Evolutionary conservation across 176 grass and related monocot species (phyloP), one percentile per base, ranked within the genome.

Genomic region (Ananas comosus): DNA sequence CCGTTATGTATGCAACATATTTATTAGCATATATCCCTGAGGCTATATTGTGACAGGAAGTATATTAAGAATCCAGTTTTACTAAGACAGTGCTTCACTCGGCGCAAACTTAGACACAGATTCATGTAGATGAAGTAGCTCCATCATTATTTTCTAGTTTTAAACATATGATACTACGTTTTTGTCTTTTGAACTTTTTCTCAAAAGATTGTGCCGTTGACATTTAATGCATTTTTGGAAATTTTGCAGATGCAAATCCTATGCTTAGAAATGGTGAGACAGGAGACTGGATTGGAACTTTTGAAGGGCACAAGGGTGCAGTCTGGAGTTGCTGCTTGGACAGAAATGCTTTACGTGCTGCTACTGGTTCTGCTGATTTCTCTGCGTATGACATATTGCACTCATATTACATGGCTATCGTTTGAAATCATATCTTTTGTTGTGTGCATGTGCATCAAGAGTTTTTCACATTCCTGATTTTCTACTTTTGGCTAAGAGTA

Each of bases 211-310:
- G 56, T 61, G 11, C 7, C 21, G 4, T 61, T 61, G 17, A 10
- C 7, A 18, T 61, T 61, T 10, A 18, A 10, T 61, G 56, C 8
- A 61, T 61, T 61, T 58, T 17, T 59, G 2, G 22, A 16, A 61
- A 61, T 10, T 82, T 53, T 72, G 42, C 80, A 99, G 95, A 99
- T 70, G 82, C 90, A 48, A 91, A 85, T 72, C 95, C 95, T 3
- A 99, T 99, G 95, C 85, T 99, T 66, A 91, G 95, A 69, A 99
- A 99, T 76, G 95, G 95, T 14, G 95, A 99, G 70, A 91, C 95
- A 58, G 95, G 95, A 71, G 95, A 99, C 76, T 99, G 95, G 95
- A 99, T 99, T 84, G 95, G 95, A 18, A 99, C 95, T 54, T 99
- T 99, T 76, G 80, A 94, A 88, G 95, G 95, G 28, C 95, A 99